Evolutionary conservation across 805 yeast species (phyloP), one percentile per base, ranked within the genome.

Genomic region (Maudiozyma pseudohumilis): DNA sequence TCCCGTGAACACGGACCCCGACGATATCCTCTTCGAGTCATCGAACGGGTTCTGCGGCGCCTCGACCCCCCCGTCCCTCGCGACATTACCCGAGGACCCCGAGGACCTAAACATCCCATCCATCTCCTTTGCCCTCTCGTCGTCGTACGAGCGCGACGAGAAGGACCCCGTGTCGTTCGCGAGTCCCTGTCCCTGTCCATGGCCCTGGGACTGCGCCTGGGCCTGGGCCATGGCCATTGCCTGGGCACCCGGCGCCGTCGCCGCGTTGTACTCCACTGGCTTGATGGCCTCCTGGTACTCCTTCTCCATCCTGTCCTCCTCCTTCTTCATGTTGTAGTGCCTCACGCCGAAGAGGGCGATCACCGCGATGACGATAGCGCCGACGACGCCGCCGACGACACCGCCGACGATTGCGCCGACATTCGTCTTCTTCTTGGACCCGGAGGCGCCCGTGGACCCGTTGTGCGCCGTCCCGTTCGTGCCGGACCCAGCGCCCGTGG

Each of bases 1-100:
- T 56, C 86, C 94, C 9, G 92, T 94, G 9, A 94, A 88, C 38
- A 88, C 65, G 2, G 89, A 77, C 4, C 95, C 95, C 50, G 83
- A 89, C 50, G 87, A 77, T 43, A 84, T 68, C 46, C 95, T 68
- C 52, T 94, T 75, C 53, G 88, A 75, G 27, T 94, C 95, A 18
- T 74, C 74, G 50, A 80, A 78, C 37, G 87, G 87, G 51, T 80
- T 77, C 13, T 16, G 12, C n/a, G n/a, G n/a, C n/a, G n/a, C n/a
- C n/a, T n/a, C n/a, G n/a, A n/a, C n/a, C n/a, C n/a, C 22, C 8
- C 2, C 9, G 18, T 21, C 34, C 9, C 16, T 29, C 21, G 33
- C 18, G 8, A 21, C 17, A 21, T 35, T 26, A 9, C 32, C 15
- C 7, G 9, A 24, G 9, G 24, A 20, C 6, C 27, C 20, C 24